A percentile compares a stretch with the other conserved stretches of the same genome.
Evolutionary conservation across 495 filamentous ascomycete genomes (phyloP).

Genomic region (Penicillium soppii): DNA sequence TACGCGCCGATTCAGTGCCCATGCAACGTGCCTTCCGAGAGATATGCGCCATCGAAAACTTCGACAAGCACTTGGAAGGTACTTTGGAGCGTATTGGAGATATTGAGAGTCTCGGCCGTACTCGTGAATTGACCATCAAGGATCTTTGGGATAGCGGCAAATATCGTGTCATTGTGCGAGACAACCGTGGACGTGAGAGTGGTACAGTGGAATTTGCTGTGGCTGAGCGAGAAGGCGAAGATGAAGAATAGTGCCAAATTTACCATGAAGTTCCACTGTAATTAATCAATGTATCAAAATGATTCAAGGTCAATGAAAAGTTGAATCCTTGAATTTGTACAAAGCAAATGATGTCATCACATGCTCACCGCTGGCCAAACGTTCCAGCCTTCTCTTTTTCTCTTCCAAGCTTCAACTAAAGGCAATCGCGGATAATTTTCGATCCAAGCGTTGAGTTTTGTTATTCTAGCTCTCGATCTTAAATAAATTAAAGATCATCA

Average conservation of each 20-base stretch:
- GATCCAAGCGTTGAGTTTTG: neutral
- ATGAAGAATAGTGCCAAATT: constrained; percentile 22
- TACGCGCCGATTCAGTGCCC: constrained; percentile 90
- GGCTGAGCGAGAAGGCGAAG: constrained; percentile 30
- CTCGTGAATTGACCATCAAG: constrained; percentile 89
- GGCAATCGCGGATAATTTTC: neutral
- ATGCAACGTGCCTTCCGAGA: constrained; percentile 92
- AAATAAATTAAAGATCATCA: neutral
- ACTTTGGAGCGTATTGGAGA: constrained; percentile 81
- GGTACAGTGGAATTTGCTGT: constrained; percentile 47
- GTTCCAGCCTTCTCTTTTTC: constrained; percentile 10
- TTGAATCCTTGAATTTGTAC: constrained; percentile 4
- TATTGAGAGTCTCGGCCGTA: constrained; percentile 91
- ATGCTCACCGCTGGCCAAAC: constrained; percentile 27
- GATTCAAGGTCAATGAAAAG: neutral
- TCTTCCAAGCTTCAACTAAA: constrained; percentile 2
- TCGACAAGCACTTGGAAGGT: constrained; percentile 76
- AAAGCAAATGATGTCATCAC: constrained; percentile 37
- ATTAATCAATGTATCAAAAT: neutral
- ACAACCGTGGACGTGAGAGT: constrained; percentile 50
- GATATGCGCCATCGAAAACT: constrained; percentile 69
- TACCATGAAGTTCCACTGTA: neutral
- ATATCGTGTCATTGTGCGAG: constrained; percentile 65
- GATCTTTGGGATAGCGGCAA: constrained; percentile 73
- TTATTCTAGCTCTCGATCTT: neutral